Conservation (phyloP, 2,329 filamentous ascomycete species). For the Albifimbria verrucaria region DNA sequence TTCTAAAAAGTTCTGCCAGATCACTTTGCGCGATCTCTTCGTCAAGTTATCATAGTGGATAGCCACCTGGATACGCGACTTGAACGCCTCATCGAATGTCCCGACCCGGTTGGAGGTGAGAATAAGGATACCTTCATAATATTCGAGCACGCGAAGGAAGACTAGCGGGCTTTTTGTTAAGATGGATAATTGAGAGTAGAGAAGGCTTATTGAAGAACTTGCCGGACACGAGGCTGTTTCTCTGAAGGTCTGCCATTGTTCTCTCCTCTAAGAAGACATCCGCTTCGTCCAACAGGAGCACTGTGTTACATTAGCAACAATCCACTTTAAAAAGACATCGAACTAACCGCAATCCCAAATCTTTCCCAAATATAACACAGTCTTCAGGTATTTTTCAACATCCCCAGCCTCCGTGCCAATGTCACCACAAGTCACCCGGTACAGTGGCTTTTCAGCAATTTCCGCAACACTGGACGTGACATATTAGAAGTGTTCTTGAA, state of each 20-base stretch:
- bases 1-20: conserved; percentile 26
- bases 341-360: conserved; percentile 16
- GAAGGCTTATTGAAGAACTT: conserved; percentile 5
- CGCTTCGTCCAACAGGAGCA: too few relatives aligned
- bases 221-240: conserved; percentile 4
- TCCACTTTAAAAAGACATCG: too few relatives aligned
- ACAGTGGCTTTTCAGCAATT: conserved; percentile 17
- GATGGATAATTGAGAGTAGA: background rate
- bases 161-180: conserved; percentile 16
- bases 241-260: conserved; percentile 2
- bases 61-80: conserved; percentile 29
- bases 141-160: conserved; percentile 31
- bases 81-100: conserved; percentile 32
- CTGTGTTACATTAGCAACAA: too few relatives aligned
- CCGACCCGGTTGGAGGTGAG: conserved; percentile 32
- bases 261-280: conserved; percentile 4
- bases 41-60: conserved; percentile 27
- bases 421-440: conserved; percentile 21
- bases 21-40: conserved; percentile 14
- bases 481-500: background rate
- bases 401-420: conserved; percentile 16
- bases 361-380: conserved; percentile 18
- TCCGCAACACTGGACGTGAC: conserved; percentile 13
- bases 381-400: conserved; percentile 16
- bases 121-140: conserved; percentile 32